Evolutionary conservation across 345 rosid genomes (phyloP).

Genomic region (Mallotus nudiflorus): DNA sequence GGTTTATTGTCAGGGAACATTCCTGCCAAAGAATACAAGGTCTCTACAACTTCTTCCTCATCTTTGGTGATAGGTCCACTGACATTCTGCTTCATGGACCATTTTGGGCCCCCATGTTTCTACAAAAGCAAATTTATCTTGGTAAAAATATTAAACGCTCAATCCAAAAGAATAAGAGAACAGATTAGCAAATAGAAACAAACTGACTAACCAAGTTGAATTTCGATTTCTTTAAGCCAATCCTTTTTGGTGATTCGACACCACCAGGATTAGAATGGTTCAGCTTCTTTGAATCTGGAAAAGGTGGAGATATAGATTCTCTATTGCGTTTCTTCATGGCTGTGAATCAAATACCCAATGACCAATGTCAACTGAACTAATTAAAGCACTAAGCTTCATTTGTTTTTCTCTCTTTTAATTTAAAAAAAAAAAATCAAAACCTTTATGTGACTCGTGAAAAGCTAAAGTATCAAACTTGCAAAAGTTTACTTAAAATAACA

Average conservation of each 20-base stretch:
- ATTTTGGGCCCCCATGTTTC: conserved; percentile 23
- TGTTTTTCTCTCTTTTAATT: background rate
- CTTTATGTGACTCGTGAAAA: conserved; percentile 26
- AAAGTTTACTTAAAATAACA: conserved; percentile 28
- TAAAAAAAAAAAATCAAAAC: background rate
- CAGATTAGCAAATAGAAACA: conserved; percentile 18
- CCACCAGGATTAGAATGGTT: conserved; percentile 39
- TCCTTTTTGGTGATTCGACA: conserved; percentile 41
- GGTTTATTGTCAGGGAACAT: conserved; percentile 48
- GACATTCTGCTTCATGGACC: conserved; percentile 12
- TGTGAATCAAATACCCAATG: conserved; percentile 38
- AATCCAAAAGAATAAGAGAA: conserved; percentile 5
- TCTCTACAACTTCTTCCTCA: conserved; percentile 95
- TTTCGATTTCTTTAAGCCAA: conserved; percentile 42
- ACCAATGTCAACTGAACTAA: conserved; percentile 16
- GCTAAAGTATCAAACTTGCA: conserved; percentile 29
- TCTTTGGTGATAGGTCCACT: conserved; percentile 72
- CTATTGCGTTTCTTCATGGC: conserved; percentile 80
- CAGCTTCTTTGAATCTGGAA: conserved; percentile 54
- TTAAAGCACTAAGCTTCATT: background rate
- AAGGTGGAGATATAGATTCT: conserved; percentile 53
- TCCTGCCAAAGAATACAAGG: conserved; percentile 76
- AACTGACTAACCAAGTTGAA: conserved; percentile 51
- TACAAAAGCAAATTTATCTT: conserved; percentile 9
- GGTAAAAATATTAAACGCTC: conserved; percentile 14